Evolutionary conservation across 108 stramenopile species (phyloP), one percentile per base, ranked within the genome.

Genomic region (Skeletonema menzelii): DNA sequence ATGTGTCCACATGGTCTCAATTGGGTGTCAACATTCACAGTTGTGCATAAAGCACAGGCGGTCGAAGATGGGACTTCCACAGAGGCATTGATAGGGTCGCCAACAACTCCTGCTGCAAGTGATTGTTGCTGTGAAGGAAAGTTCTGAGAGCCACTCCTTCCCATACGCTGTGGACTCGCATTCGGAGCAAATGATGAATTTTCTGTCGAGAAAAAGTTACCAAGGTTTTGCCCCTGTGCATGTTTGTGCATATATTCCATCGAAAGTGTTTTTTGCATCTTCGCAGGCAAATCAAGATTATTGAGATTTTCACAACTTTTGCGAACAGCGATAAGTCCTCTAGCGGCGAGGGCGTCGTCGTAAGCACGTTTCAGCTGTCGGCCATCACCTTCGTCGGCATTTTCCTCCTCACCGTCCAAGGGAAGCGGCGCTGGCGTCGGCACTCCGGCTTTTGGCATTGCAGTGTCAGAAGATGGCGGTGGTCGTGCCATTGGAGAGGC

Each of bases 1-100:
- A 94, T 90, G 68, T 91, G 91, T 20, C 93, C 93, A 70, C 96
- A 97, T 6, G 96, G 96, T 70, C 88, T 84, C 24, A 95, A 79
- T 64, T 95, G 96, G 13, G 96, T 97, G 76, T 97, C 93, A 27
- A 95, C 93, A 59, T 86, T 85, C 32, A 83, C 85, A 31, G 72
- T 57, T 12, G 78, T 46, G 68, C 96, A 95, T 22, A 93, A 72
- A 17, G 90, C 87, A 65, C 96, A 97, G 17, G 64, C 80, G 2
- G 91, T 91, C 8, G 84, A 73, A 26, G 80, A 85, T n/a, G 96
- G 89, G 31, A 96, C 95, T 69, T 92, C 76, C 15, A 94, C 93
- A 15, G 81, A 74, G 64, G 83, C 76, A 26, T 53, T 53, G 20
- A 53, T 53, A 62, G 20, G 38, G 22, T 65, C 28, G 14, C 37